Conservation (phyloP, 768 basidiomycete species). For the Obba rivulosa region DNA sequence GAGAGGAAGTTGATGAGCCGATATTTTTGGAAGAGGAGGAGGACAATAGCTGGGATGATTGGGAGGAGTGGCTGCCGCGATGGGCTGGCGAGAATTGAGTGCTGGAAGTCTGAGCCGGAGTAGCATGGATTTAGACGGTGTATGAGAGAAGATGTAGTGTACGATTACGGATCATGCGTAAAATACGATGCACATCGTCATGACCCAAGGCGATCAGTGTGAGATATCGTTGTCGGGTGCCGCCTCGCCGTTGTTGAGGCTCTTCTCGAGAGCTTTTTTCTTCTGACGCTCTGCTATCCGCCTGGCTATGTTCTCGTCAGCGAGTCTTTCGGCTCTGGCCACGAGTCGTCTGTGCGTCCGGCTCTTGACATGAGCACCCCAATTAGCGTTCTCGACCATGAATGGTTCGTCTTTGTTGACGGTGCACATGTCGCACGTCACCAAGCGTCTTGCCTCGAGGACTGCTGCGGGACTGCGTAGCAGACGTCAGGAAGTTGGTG, state of each 20-base stretch:
- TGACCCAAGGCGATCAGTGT: no score
- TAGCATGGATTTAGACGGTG: no score
- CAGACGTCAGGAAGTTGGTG: constrained; percentile 1
- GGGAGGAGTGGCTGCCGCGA: constrained; percentile 44
- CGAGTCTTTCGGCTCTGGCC: no score
- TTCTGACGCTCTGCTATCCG: no score
- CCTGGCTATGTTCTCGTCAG: no score
- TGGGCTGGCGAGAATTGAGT: constrained; percentile 37
- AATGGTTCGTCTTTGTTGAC: constrained; percentile 47
- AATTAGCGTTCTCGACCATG: constrained; percentile 54
- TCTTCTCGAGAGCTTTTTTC: no score
- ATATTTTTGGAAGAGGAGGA: neutral
- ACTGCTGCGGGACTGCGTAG: constrained; percentile 48
- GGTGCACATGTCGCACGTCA: constrained; percentile 62
- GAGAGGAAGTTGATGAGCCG: neutral
- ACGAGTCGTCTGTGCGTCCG: constrained; percentile 46
- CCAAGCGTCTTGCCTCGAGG: constrained; percentile 50
- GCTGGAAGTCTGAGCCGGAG: neutral
- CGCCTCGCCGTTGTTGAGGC: no score
- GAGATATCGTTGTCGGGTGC: no score
- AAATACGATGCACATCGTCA: no score
- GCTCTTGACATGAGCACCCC: constrained; percentile 54
- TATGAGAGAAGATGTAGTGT: no score
- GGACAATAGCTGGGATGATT: constrained; percentile 35
- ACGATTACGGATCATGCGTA: no score